A percentile compares a stretch with the other conserved stretches of the same genome.
phyloP scores from a whole-genome alignment of 2,329 filamentous ascomycete species.

The Aspergillus costaricaensis region DNA sequence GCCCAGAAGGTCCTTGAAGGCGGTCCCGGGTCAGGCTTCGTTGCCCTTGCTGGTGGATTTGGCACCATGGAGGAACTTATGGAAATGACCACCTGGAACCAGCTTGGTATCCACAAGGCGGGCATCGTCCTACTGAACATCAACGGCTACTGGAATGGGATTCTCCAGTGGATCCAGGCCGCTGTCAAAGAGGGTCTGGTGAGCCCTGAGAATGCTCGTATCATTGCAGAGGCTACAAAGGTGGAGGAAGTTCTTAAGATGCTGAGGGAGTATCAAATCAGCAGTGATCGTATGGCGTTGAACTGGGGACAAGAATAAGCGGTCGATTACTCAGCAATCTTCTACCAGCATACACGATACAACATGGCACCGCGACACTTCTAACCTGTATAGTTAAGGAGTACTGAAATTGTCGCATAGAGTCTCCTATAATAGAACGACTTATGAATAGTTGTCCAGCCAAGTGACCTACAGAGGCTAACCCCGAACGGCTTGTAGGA shows the following conservation, averaged over 20 bases:
- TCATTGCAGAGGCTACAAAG: slow-evolving; percentile 74
- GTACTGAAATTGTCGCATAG: not conserved
- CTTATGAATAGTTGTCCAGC: not conserved
- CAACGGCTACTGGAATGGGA: slow-evolving; percentile 86
- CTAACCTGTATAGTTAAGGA: not conserved
- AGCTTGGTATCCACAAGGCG: slow-evolving; percentile 83
- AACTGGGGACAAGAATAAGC: slow-evolving; percentile 71
- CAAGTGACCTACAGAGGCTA: not conserved
- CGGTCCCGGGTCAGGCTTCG: slow-evolving; percentile 81
- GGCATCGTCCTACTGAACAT: slow-evolving; percentile 84
- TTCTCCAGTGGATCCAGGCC: slow-evolving; percentile 77
- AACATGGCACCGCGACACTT: not conserved
- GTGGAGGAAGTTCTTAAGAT: slow-evolving; percentile 71
- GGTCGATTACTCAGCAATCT: not conserved
- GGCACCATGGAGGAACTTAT: slow-evolving; percentile 96
- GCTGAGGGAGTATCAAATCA: slow-evolving; percentile 73
- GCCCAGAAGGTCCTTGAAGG: slow-evolving; percentile 80
- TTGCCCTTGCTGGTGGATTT: slow-evolving; percentile 85
- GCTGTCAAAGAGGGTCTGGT: slow-evolving; percentile 79
- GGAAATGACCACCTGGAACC: slow-evolving; percentile 93
- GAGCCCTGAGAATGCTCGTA: slow-evolving; percentile 66
- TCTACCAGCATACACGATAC: not conserved
- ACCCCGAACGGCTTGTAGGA: not conserved
- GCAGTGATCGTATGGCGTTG: slow-evolving; percentile 74
- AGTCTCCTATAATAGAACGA: not conserved